Evolutionary conservation across 495 filamentous ascomycete genomes (phyloP), one percentile per base, ranked within the genome.

Genomic region (Chaetomidium leptoderma): DNA sequence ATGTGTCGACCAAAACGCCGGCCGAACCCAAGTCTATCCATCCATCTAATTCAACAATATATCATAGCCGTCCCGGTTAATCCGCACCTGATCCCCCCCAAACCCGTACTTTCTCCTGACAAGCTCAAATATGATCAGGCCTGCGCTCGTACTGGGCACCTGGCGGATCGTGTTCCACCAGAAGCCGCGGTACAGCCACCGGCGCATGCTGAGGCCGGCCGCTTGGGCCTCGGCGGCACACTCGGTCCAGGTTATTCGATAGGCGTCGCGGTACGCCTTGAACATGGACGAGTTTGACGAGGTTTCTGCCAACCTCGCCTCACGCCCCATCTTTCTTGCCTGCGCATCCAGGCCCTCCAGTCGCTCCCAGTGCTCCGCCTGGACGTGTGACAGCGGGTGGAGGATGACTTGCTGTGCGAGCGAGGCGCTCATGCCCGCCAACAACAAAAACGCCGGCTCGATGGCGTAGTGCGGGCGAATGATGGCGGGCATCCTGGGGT

Each of bases 101-200:
- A 73, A 78, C 8, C 86, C 86, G 71, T 91, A 95, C 69, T 88
- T 87, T 52, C 91, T 79, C 60, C 91, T 77, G 21, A 95, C 84
- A 33, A 96, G 59, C 70, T 96, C 91, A 67, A 96, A 96, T 45
- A 93, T 90, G 59, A 96, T 87, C 53, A 96, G 68, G 0, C 90
- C 91, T 2, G 91, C 91, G 63, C 88, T 91, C 4, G 91, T 95
- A 67, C 89, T 91, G 16, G 91, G 91, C 36, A 95, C 86, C 72
- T 93, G 89, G 37, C 86, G 79, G 42, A 95, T 76, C 3, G 89
- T 89, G 54, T 80, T 86, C 72, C 79, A 79, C 66, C 86, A 75
- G 67, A 95, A 95, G 7, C 86, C 89, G 16, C 79, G 78, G 69
- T 88, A 96, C 17, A 95, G 66, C 87, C 89, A 95, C 26, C 71